Evolutionary conservation across 2,329 filamentous ascomycete genomes (phyloP).

Genomic region (Whalleya microplaca): DNA sequence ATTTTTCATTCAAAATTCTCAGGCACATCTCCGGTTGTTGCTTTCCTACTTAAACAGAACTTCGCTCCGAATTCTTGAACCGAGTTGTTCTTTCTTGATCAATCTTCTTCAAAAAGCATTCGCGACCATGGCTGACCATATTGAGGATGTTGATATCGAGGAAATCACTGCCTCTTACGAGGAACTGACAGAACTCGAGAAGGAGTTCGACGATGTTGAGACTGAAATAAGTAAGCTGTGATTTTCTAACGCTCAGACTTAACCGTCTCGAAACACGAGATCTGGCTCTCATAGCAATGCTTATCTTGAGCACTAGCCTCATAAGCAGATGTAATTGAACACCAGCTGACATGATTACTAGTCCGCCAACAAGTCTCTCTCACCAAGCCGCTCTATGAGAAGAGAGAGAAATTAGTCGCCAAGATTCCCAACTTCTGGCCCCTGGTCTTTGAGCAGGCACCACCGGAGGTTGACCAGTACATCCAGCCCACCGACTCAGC

Average conservation of each 20-base stretch:
- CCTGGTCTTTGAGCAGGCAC: conserved; percentile 87
- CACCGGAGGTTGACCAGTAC: conserved; percentile 84
- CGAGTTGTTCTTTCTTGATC: background rate
- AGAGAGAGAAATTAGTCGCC: conserved; percentile 70
- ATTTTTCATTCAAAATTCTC: conserved; percentile 11
- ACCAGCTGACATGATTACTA: conserved; percentile 40
- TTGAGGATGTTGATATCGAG: conserved; percentile 8
- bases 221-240: conserved; percentile 73
- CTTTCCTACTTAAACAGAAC: conserved; percentile 6
- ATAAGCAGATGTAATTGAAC: background rate
- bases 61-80: background rate
- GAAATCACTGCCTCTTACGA: conserved; percentile 63
- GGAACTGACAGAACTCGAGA: conserved; percentile 78
- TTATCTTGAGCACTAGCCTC: background rate
- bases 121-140: conserved; percentile 24
- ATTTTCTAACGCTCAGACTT: background rate
- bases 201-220: conserved; percentile 83
- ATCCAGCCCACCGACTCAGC: conserved; percentile 80
- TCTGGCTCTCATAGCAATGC: conserved; percentile 3
- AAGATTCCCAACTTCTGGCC: conserved; percentile 91
- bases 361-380: conserved; percentile 75
- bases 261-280: background rate
- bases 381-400: conserved; percentile 72
- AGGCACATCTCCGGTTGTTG: conserved; percentile 11
- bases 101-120: background rate